Percentiles rank a stretch among this genome's conserved stretches.
phyloP scores from a whole-genome alignment of 2,329 filamentous ascomycete species.

The Aureobasidium vineae region DNA sequence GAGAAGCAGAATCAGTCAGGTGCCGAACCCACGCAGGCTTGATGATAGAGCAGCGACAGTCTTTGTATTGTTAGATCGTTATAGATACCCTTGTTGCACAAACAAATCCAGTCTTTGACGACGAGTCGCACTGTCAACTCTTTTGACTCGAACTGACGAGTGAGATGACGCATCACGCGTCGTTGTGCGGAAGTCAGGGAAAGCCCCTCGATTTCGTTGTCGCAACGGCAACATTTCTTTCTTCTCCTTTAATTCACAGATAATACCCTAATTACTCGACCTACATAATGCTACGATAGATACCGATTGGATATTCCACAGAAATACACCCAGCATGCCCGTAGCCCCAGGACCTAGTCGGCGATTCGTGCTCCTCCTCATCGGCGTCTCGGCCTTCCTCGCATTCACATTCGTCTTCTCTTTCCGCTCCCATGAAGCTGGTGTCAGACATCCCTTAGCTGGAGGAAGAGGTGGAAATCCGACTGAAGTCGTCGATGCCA shows the following conservation, averaged over 20 bases:
- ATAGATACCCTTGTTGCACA: constrained; percentile 7
- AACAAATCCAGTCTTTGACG: background rate
- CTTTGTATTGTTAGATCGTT: background rate
- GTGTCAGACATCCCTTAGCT: constrained; percentile 30
- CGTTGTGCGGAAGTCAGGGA: background rate
- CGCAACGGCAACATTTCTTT: constrained; percentile 18
- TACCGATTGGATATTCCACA: background rate
- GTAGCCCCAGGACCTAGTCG: constrained; percentile 32
- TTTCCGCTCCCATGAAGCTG: constrained; percentile 47
- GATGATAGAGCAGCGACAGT: background rate
- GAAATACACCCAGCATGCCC: constrained; percentile 26
- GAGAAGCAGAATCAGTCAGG: constrained; percentile 8
- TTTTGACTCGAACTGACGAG: background rate
- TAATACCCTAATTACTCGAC: background rate
- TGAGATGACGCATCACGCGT: constrained; percentile 11
- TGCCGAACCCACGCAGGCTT: background rate
- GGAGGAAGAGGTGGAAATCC: constrained; percentile 20
- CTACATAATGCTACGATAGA: constrained; percentile 8
- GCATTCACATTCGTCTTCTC: constrained; percentile 60
- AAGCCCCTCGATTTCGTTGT: constrained; percentile 21
- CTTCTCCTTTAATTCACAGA: background rate
- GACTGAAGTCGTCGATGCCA: constrained; percentile 28
- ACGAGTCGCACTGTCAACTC: background rate
- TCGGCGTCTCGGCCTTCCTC: constrained; percentile 57
- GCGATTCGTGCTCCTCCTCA: constrained; percentile 47